Base-by-base conservation (phyloP, 2,329 filamentous ascomycete genomes). In the Thelonectria rubi region DNA sequence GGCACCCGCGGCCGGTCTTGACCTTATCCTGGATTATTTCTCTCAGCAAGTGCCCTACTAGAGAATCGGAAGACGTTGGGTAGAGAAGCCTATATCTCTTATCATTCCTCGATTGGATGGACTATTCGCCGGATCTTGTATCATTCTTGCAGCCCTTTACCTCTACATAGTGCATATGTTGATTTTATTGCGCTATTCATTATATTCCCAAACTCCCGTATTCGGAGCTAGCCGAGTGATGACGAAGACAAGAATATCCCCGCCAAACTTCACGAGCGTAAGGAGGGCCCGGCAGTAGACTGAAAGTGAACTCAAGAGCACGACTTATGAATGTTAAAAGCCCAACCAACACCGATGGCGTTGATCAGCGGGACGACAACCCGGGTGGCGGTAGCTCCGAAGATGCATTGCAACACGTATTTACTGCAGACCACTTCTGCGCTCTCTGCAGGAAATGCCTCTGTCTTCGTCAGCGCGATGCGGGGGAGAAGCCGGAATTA, bases 11-110 rank as follows among this genome's bases (percentile, higher is more conserved):
- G 34, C 43, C 15, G 9, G n/a, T 18, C 3, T 55, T 2, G 5
- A 45, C 7, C 42, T 55, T 2, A 14, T 55, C 26, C 34, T 46
- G 18, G 42, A 55, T 11, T 55, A 55, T 18, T 46, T 55, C 34
- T 21, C 40, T 18, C 52, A 55, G 14, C 52, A 55, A 42, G 37
- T 30, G 3, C 52, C 52, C 3, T 55, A 55, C 17, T 55, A 53
- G 37, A 14, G 15, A 15, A 34, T 11, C 3, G 34, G 11, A 15
- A 15, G 12, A 11, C 2, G 34, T 10, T 37, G 3, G 34, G 15
- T 10, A 30, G 3, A 37, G 15, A 14, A 7, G 32, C 34, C 34
- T 11, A 37, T 2, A 15, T 15, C 15, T 37, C 11, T 11, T 2
- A 15, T 37, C 15, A 14, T 14, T 34, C 6, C 34, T 14, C 8